Evolutionary conservation across 495 filamentous ascomycete genomes (phyloP).

Genomic region (Daldinia grandis): DNA sequence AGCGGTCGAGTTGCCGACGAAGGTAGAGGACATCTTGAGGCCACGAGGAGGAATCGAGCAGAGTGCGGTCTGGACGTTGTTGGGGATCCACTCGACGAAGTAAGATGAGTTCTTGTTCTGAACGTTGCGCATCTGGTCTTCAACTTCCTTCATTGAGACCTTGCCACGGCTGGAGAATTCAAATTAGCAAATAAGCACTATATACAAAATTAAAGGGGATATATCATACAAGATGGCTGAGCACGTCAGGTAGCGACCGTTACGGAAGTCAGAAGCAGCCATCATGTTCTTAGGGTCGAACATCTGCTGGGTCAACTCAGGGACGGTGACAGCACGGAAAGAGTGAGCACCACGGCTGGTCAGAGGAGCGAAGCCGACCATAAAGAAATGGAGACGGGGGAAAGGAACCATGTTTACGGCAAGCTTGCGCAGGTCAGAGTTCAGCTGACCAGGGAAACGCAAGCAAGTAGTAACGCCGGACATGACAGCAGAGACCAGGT

Average conservation of each 20-base stretch:
- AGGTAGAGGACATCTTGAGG: conserved; percentile 99
- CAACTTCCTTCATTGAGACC: conserved; percentile 99
- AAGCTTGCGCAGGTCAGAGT: conserved; percentile 99
- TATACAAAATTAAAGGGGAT: neutral
- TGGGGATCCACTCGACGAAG: conserved; percentile 99
- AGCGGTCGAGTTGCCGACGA: conserved; percentile 98
- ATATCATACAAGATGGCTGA: conserved; percentile 86
- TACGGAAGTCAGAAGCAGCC: conserved; percentile 99
- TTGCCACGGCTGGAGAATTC: conserved; percentile 80
- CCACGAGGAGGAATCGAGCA: conserved; percentile 99
- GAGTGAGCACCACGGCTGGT: conserved; percentile 93
- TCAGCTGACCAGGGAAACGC: conserved; percentile 99
- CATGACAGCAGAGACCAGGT: conserved; percentile 99
- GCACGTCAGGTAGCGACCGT: conserved; percentile 99
- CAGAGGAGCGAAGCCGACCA: conserved; percentile 99
- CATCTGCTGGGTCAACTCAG: conserved; percentile 99
- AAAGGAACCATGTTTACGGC: conserved; percentile 99
- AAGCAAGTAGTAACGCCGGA: conserved; percentile 98
- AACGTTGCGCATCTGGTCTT: conserved; percentile 99
- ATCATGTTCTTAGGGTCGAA: conserved; percentile 99
- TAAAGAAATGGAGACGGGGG: conserved; percentile 99
- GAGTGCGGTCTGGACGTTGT: conserved; percentile 99
- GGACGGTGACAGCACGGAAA: conserved; percentile 97
- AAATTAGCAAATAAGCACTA: conserved; percentile 41
- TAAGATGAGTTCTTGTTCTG: conserved; percentile 99